Base-by-base conservation (phyloP, 139 green algal genomes). In the Chlorella sp. region DNA sequence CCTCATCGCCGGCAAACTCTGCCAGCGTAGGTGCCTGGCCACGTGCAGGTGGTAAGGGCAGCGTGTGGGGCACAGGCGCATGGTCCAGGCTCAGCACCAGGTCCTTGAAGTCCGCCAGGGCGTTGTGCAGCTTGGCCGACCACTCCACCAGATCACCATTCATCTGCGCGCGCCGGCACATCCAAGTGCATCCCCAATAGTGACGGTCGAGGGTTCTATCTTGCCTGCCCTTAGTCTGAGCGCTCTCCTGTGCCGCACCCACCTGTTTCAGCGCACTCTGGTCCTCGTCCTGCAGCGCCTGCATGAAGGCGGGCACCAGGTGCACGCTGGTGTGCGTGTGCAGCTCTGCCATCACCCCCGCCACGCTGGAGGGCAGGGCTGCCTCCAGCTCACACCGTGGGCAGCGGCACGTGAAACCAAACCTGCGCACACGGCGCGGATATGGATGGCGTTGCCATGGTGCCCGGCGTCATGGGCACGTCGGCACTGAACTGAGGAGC, bases 341-440 rank as follows among this genome's bases (percentile, higher is more conserved):
- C 4, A 67, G 65, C 35, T 81, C 64, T 23, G 35, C 27, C 34
- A 72, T 62, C 49, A 80, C 49, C 26, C 50, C 2, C 2, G 32
- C 4, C 24, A 35, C 10, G 32, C 17, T 2, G 3, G 5, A 2
- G 33, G 31, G 22, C 33, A 73, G n/a, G 20, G 14, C 34, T 10
- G 31, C 31, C 67, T 82, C 77, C 17, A 74, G 62, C 35, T 29
- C n/a, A 32, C 82, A 87, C n/a, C 78, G 69, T 0, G 50, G 34
- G 75, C 82, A 87, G 51, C 24, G 73, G 76, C 82, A 87, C 2
- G 2, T 22, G 61, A 87, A 87, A 24, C 78, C 82, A 67, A 77
- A 87, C 24, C 82, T 69, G 29, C n/a, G n/a, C n/a, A n/a, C n/a
- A n/a, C n/a, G n/a, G n/a, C n/a, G n/a, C n/a, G n/a, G n/a, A n/a